phyloP scores from a whole-genome alignment of 2,329 filamentous ascomycete species.

The Penicillium verrucosum region DNA sequence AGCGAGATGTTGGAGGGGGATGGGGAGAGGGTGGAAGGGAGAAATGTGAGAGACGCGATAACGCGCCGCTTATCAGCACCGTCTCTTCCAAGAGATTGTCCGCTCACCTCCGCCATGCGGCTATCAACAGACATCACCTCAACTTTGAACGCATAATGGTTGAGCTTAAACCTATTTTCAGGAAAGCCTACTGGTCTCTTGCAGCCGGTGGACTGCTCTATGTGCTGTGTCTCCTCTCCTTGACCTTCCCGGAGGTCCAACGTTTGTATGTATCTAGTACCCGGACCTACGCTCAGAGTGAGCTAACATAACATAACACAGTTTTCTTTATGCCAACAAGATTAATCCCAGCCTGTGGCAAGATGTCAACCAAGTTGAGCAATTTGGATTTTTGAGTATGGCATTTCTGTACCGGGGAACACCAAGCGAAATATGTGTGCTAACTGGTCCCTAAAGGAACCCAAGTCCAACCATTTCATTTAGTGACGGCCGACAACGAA shows the following conservation, averaged over 20 bases:
- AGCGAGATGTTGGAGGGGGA: not conserved
- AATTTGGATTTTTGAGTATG: slow-evolving; percentile 81
- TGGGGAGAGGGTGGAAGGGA: slow-evolving; percentile 18
- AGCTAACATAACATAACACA: slow-evolving; percentile 36
- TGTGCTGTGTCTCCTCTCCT: slow-evolving; percentile 60
- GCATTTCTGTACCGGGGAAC: slow-evolving; percentile 20
- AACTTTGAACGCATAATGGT: slow-evolving; percentile 26
- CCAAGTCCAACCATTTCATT: slow-evolving; percentile 81
- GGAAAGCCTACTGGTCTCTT: slow-evolving; percentile 55
- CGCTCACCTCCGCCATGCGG: slow-evolving; percentile 4
- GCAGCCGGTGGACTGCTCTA: slow-evolving; percentile 64
- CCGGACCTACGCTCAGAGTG: not conserved
- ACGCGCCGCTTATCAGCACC: slow-evolving; percentile 13
- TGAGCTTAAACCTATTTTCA: slow-evolving; percentile 46
- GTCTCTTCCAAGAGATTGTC: slow-evolving; percentile 1
- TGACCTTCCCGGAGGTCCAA: slow-evolving; percentile 70
- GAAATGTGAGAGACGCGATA: slow-evolving; percentile 22
- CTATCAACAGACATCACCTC: not conserved
- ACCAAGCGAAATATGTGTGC: not conserved
- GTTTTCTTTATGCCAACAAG: slow-evolving; percentile 79
- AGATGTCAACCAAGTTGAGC: slow-evolving; percentile 71
- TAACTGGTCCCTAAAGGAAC: slow-evolving; percentile 56
- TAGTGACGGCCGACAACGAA: slow-evolving; percentile 72
- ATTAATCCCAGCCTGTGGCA: slow-evolving; percentile 69
- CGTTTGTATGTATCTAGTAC: slow-evolving; percentile 61